Evolutionary conservation across 1,284 basidiomycete species (phyloP).

Genomic region (Austroboletus novae-zelandiae): DNA sequence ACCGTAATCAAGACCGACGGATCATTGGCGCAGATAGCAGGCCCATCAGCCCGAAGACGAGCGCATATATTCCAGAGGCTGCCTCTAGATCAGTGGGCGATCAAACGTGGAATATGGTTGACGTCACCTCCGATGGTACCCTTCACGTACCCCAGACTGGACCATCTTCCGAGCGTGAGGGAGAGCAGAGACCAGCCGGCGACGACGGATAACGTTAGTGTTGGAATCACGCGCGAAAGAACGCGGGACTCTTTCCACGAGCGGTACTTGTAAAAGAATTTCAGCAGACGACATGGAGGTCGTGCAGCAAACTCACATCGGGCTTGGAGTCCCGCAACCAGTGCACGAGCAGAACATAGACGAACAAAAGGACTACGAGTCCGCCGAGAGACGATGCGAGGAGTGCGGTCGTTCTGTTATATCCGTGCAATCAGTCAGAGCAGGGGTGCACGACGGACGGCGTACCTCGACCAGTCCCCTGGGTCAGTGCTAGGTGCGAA

Average conservation of each 20-base stretch:
- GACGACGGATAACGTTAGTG: constrained; percentile 65
- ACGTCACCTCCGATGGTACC: constrained; percentile 61
- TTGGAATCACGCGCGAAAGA: constrained; percentile 58
- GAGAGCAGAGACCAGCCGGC: constrained; percentile 64
- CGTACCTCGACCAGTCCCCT: constrained; percentile 53
- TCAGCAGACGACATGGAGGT: background rate
- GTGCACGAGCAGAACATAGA: constrained; percentile 66
- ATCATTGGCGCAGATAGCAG: constrained; percentile 62
- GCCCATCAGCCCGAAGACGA: constrained; percentile 68
- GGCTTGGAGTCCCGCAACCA: constrained; percentile 62
- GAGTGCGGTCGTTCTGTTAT: constrained; percentile 47
- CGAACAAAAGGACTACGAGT: constrained; percentile 62
- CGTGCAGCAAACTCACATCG: constrained; percentile 49
- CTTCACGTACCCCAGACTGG: constrained; percentile 58
- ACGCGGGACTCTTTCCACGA: constrained; percentile 61
- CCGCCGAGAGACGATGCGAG: constrained; percentile 50
- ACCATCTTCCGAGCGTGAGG: constrained; percentile 61
- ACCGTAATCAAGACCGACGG: constrained; percentile 30
- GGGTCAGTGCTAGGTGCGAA: constrained; percentile 25
- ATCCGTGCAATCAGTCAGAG: constrained; percentile 2
- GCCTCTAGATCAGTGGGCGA: constrained; percentile 4
- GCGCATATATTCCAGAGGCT: constrained; percentile 67
- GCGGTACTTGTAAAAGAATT: constrained; percentile 46
- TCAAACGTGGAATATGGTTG: background rate
- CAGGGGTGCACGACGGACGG: background rate